Percentiles rank a stretch among this genome's conserved stretches.
These are phyloP conservation scores for Clathrospora elynae DNA, from an alignment of 2,329 filamentous ascomycete species.

Conservation along the genomic window DNA sequence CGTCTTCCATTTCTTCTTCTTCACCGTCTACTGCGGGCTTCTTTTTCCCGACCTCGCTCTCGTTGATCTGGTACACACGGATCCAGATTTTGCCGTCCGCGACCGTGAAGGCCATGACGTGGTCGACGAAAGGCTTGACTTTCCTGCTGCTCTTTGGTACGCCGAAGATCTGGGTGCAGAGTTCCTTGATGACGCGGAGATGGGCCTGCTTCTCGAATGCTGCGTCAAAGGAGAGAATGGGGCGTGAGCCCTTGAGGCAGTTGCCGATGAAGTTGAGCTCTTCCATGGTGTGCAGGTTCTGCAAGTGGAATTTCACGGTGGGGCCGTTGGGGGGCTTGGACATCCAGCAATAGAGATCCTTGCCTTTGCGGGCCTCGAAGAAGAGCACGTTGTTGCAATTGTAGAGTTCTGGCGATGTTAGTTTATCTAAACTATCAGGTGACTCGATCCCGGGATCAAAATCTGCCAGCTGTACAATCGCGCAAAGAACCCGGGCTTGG, in stretches of 20 bases:
- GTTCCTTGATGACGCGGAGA: slow-evolving; percentile 82
- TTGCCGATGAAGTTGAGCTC: slow-evolving; percentile 97
- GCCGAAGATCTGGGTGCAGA: slow-evolving; percentile 88
- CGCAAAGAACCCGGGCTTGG: not conserved
- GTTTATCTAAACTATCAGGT: no score
- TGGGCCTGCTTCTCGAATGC: slow-evolving; percentile 83
- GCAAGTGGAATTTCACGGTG: slow-evolving; percentile 75
- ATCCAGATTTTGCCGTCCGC: slow-evolving; percentile 96
- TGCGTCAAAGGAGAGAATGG: slow-evolving; percentile 88
- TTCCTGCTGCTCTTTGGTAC: slow-evolving; percentile 87
- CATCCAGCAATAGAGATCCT: slow-evolving; percentile 94
- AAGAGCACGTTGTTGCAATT: slow-evolving; percentile 95
- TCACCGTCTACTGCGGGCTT: slow-evolving; percentile 46
- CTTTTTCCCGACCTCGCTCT: slow-evolving; percentile 68
- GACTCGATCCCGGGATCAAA: no score
- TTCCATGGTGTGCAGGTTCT: slow-evolving; percentile 93
- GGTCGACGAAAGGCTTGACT: slow-evolving; percentile 94
- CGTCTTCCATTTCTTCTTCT: slow-evolving; percentile 49
- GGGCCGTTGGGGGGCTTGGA: slow-evolving; percentile 86
- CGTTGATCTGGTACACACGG: slow-evolving; percentile 89
- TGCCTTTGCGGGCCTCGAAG: slow-evolving; percentile 91
- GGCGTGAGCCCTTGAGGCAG: slow-evolving; percentile 89
- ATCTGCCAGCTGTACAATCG: not conserved
- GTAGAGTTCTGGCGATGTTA: slow-evolving; percentile 65
- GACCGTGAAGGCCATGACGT: slow-evolving; percentile 89